Percentiles rank a stretch among this genome's conserved stretches.
These are phyloP conservation scores for Urochloa ruziziensis DNA, from an alignment of 176 grass and related monocot species.

Conservation along the genomic window DNA sequence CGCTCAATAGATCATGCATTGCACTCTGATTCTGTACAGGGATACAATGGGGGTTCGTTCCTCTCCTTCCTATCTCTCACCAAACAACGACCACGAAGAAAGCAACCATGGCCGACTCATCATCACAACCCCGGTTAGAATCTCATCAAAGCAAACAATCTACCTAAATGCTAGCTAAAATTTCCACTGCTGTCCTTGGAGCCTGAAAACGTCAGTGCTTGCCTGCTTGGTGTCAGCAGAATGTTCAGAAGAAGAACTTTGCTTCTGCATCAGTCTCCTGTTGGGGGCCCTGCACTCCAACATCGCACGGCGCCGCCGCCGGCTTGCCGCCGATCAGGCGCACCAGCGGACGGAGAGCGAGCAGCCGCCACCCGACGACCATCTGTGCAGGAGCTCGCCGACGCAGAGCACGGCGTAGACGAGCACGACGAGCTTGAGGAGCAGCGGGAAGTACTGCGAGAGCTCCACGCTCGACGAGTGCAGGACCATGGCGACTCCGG, in stretches of 20 bases:
- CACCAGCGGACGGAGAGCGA: constrained; percentile 30
- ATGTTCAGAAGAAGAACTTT: not conserved
- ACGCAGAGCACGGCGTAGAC: constrained; percentile 64
- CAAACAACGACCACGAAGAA: constrained; percentile 23
- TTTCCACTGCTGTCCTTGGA: constrained; percentile 5
- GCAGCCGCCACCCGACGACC: constrained; percentile 22
- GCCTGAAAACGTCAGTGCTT: not conserved
- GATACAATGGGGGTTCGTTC: constrained; percentile 42
- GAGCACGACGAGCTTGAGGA: constrained; percentile 62
- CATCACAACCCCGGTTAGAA: constrained; percentile 27
- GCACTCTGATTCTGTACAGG: constrained; percentile 43
- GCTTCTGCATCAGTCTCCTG: not conserved
- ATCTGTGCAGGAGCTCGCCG: constrained; percentile 59
- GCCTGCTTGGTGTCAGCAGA: not conserved
- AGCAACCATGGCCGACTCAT: not conserved
- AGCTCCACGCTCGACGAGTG: constrained; percentile 60
- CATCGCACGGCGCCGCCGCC: not conserved
- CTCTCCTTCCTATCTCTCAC: constrained; percentile 3
- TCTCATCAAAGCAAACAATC: constrained; percentile 44
- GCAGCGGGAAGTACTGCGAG: constrained; percentile 63
- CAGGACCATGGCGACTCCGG: constrained; percentile 60
- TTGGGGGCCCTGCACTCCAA: not conserved
- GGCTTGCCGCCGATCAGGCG: not conserved
- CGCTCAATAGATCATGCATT: constrained; percentile 23
- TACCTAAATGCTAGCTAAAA: constrained; percentile 39